Conservation (phyloP, 495 filamentous ascomycete genomes). For the Talaromyces nanjingensis region DNA sequence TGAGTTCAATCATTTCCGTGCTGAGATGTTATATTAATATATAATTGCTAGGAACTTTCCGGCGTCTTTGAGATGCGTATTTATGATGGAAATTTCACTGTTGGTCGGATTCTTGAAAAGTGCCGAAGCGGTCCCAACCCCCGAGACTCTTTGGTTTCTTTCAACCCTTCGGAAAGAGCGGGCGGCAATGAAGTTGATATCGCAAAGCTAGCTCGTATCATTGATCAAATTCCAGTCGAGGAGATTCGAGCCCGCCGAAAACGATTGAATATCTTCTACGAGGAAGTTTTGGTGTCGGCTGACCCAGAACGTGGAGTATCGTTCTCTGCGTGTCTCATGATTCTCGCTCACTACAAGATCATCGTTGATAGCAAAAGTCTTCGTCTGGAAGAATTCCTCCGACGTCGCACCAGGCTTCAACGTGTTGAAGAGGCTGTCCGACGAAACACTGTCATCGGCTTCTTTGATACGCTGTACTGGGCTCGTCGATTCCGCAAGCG, state of each 20-base stretch:
- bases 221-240: conserved; percentile 67
- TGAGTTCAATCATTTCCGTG: conserved; percentile 29
- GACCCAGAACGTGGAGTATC: conserved; percentile 82
- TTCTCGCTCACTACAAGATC: conserved; percentile 96
- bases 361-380: conserved; percentile 97
- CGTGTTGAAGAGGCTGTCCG: conserved; percentile 95
- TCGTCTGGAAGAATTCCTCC: conserved; percentile 87
- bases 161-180: conserved; percentile 10
- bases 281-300: conserved; percentile 91
- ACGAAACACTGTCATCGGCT: conserved; percentile 80
- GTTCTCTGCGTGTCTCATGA: conserved; percentile 93
- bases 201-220: conserved; percentile 60
- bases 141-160: conserved; percentile 27
- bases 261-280: conserved; percentile 86
- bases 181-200: conserved; percentile 72
- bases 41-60: conserved; percentile 59
- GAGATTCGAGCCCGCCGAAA: conserved; percentile 65
- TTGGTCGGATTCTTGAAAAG: conserved; percentile 74
- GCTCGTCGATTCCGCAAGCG: conserved; percentile 70
- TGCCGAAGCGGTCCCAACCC: conserved; percentile 50
- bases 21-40: conserved; percentile 1
- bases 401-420: conserved; percentile 81
- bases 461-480: conserved; percentile 95
- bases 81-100: conserved; percentile 83
- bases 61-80: conserved; percentile 97